A percentile compares a stretch with the other conserved stretches of the same genome.
Conservation (phyloP, 2,329 filamentous ascomycete species). For the Calonectria leucothoes region DNA sequence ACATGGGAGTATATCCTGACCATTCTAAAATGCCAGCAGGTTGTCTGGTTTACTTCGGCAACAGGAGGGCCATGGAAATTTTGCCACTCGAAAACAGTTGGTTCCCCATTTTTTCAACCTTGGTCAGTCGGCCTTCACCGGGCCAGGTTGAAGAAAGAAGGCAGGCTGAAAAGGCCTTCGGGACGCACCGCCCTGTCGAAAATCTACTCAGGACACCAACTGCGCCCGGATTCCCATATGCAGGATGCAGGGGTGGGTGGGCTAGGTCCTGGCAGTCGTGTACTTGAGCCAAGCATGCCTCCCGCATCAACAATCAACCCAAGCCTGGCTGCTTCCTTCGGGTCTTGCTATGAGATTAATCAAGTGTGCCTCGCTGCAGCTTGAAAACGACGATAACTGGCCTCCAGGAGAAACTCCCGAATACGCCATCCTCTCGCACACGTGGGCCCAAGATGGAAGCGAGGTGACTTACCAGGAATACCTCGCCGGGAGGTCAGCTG, state of each 20-base stretch:
- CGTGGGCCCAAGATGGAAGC: neutral
- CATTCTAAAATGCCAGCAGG: too few species aligned
- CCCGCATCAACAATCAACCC: neutral
- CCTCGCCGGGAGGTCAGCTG: neutral
- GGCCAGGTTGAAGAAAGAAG: too few species aligned
- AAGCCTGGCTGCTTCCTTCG: neutral
- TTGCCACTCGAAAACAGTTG: too few species aligned
- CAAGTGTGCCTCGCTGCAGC: neutral
- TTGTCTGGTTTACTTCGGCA: too few species aligned
- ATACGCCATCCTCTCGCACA: neutral
- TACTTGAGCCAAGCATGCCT: neutral
- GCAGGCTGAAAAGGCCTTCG: too few species aligned
- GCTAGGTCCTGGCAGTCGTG: neutral
- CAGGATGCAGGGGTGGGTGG: neutral
- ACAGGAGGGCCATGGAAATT: too few species aligned
- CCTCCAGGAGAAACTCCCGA: neutral
- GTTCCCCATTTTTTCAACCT: too few species aligned
- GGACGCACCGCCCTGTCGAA: neutral
- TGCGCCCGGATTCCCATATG: neutral
- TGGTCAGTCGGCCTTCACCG: too few species aligned
- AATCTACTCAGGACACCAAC: neutral
- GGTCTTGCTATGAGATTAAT: neutral
- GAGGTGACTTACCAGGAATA: neutral
- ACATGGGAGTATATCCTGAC: too few species aligned
- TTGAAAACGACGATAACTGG: neutral